Evolutionary conservation across 768 basidiomycete species (phyloP).

Genomic region (Termitomyces sp.): DNA sequence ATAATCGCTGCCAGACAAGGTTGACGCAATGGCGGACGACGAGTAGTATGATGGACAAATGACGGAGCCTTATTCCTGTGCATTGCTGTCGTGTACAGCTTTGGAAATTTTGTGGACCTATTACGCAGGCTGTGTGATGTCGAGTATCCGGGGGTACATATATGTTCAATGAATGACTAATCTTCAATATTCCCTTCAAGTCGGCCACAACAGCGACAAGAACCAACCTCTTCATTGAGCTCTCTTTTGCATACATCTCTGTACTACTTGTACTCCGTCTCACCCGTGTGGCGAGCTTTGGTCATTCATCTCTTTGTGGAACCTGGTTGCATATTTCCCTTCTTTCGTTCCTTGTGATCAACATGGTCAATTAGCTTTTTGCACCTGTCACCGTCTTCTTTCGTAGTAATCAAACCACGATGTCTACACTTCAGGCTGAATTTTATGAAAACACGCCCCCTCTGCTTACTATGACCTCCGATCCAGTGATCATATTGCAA

Average conservation of each 20-base stretch:
- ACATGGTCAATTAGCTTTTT: slow-evolving; percentile 15
- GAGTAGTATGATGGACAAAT: background rate
- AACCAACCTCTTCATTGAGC: background rate
- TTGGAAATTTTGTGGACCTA: background rate
- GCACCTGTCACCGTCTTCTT: background rate
- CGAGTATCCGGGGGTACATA: slow-evolving; percentile 9
- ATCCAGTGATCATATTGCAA: slow-evolving; percentile 4
- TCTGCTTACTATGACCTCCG: slow-evolving; percentile 10
- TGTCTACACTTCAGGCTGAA: slow-evolving; percentile 15
- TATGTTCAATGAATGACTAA: slow-evolving; percentile 6
- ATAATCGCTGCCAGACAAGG: background rate
- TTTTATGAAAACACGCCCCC: slow-evolving; percentile 24
- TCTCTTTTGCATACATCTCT: slow-evolving; percentile 1
- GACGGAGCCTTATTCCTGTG: background rate
- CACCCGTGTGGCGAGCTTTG: background rate
- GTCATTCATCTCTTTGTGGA: slow-evolving; percentile 9
- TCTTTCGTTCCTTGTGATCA: slow-evolving; percentile 7
- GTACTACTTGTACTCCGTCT: background rate
- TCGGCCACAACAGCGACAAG: slow-evolving; percentile 10
- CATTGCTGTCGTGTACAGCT: background rate
- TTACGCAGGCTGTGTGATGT: slow-evolving; percentile 1
- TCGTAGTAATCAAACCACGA: slow-evolving; percentile 10
- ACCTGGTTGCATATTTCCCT: slow-evolving; percentile 12
- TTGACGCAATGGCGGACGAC: background rate
- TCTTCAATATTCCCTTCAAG: slow-evolving; percentile 1